Evolutionary conservation across 2,329 filamentous ascomycete genomes (phyloP).

Genomic region (Phoma sp.): DNA sequence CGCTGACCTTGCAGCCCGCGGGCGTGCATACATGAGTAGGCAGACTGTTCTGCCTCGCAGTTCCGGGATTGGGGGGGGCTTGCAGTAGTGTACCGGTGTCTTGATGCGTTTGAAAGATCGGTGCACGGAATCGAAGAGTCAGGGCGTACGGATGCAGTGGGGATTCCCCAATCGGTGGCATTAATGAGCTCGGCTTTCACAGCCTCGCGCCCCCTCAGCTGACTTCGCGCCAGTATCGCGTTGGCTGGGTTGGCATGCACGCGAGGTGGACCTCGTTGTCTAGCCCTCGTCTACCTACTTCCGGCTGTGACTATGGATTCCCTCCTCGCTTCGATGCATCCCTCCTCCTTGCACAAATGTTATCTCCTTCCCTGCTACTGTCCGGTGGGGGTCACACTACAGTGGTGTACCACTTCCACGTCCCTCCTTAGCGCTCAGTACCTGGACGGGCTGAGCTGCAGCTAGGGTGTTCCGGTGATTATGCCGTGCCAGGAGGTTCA

Average conservation of each 20-base stretch:
- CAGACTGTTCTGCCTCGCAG: neutral
- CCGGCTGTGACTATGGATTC: no score
- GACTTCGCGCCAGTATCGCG: conserved; percentile 3
- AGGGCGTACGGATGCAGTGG: neutral
- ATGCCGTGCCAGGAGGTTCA: neutral
- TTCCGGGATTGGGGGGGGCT: neutral
- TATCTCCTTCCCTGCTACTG: no score
- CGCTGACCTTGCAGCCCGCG: neutral
- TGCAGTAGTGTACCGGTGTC: conserved; percentile 1
- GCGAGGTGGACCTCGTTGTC: neutral
- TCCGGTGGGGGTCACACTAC: no score
- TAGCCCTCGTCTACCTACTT: no score
- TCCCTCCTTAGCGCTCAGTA: no score
- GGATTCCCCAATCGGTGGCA: neutral
- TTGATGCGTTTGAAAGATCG: neutral
- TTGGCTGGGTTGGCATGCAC: neutral
- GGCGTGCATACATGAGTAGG: neutral
- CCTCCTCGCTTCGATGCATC: neutral
- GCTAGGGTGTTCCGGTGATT: neutral
- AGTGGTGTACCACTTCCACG: neutral
- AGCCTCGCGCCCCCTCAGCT: neutral
- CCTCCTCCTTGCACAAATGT: no score
- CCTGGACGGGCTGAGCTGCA: neutral
- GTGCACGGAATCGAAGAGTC: neutral
- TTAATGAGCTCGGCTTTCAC: neutral